Percentiles rank a stretch among this genome's conserved stretches.
Evolutionary conservation across 2,329 filamentous ascomycete species (phyloP).

Genomic region (Exophiala calicioides): DNA sequence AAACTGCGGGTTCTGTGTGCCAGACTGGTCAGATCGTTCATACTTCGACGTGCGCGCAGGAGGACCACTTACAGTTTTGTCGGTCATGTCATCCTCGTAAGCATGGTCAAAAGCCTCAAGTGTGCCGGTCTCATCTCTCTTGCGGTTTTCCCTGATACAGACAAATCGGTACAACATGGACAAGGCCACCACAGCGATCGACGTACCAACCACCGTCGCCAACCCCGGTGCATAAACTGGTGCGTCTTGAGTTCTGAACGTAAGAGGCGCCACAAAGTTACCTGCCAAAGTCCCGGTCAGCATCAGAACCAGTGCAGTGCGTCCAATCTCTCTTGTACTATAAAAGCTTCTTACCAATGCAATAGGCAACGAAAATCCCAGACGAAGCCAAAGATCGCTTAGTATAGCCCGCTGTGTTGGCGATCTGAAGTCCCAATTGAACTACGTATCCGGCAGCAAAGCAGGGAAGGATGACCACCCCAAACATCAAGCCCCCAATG

Average conservation of each 20-base stretch:
- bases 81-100: no score
- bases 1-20: conserved; percentile 9
- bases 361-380: conserved; percentile 28
- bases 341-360: conserved; percentile 46
- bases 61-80: conserved; percentile 8
- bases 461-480: conserved; percentile 50
- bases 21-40: background rate
- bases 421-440: conserved; percentile 52
- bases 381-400: conserved; percentile 29
- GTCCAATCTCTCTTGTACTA: no score
- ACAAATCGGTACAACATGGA: no score
- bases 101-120: no score
- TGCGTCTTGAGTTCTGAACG: no score
- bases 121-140: no score
- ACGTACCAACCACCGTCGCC: no score
- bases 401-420: conserved; percentile 31
- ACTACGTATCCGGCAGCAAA: conserved; percentile 51
- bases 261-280: conserved; percentile 11
- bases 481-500: conserved; percentile 51
- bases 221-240: no score
- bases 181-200: no score
- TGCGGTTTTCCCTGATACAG: no score
- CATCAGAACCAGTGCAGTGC: background rate
- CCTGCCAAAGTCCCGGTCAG: conserved; percentile 8
- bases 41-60: background rate